Conservation (phyloP, 345 rosid species). For the Toxicodendron radicans region DNA sequence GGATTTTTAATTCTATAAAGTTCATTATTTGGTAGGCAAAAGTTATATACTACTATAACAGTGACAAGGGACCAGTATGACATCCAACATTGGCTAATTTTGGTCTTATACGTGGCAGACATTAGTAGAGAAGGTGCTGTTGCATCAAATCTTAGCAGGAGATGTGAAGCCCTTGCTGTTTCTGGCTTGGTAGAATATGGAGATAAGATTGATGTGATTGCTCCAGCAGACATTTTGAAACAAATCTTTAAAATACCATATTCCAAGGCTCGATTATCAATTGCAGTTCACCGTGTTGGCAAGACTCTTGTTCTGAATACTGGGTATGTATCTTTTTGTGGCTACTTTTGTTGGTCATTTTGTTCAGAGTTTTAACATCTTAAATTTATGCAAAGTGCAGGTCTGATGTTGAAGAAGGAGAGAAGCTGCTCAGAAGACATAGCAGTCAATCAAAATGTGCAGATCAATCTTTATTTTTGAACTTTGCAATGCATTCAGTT, state of each 20-base stretch:
- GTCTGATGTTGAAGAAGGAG: constrained; percentile 94
- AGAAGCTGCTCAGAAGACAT: constrained; percentile 75
- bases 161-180: constrained; percentile 93
- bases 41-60: background rate
- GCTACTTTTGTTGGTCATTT: constrained; percentile 11
- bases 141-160: constrained; percentile 64
- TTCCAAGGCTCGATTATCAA: constrained; percentile 85
- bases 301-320: constrained; percentile 84
- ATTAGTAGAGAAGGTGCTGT: constrained; percentile 61
- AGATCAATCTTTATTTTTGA: constrained; percentile 79
- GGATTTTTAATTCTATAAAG: too few species aligned
- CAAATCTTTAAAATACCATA: constrained; percentile 96
- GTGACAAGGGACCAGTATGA: too few species aligned
- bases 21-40: too few species aligned
- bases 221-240: constrained; percentile 85
- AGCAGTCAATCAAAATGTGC: constrained; percentile 75
- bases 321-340: constrained; percentile 52
- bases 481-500: constrained; percentile 98
- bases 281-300: constrained; percentile 91
- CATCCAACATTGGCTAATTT: constrained; percentile 16
- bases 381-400: constrained; percentile 36
- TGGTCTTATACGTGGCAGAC: constrained; percentile 45
- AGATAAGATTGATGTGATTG: constrained; percentile 92
- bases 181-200: constrained; percentile 92
- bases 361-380: constrained; percentile 11